Percentiles rank a stretch among this genome's conserved stretches.
Conservation (phyloP, 2,329 filamentous ascomycete species). For the Cladophialophora carrionii region DNA sequence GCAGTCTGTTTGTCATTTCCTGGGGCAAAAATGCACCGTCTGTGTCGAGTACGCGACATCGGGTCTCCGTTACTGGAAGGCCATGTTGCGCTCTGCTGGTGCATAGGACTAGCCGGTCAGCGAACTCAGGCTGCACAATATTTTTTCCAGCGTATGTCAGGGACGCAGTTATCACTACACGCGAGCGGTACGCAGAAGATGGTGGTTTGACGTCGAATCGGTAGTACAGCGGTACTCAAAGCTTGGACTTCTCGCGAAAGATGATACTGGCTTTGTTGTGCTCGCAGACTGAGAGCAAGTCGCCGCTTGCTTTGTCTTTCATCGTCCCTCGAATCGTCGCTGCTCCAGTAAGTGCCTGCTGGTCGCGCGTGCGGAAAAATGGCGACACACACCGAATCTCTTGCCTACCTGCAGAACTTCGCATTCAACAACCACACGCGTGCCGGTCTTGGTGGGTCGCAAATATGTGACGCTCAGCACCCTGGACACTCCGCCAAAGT, state of each 20-base stretch:
- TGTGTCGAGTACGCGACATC: neutral
- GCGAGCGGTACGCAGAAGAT: neutral
- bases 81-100: neutral
- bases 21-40: neutral
- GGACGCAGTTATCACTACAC: neutral
- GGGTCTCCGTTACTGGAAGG: neutral
- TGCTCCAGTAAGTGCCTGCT: neutral
- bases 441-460: conserved; percentile 20
- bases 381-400: conserved; percentile 9
- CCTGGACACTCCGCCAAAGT: conserved; percentile 25
- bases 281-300: conserved; percentile 22
- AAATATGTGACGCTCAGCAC: conserved; percentile 27
- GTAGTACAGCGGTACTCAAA: conserved; percentile 5
- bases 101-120: neutral
- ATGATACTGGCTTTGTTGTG: conserved; percentile 30
- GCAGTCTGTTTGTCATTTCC: neutral
- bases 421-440: conserved; percentile 23
- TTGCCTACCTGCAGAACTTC: conserved; percentile 23
- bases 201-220: neutral
- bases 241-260: conserved; percentile 17
- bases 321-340: conserved; percentile 24
- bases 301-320: conserved; percentile 23
- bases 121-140: neutral
- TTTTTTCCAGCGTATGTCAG: neutral
- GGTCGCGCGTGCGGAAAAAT: neutral